Evolutionary conservation across 2,329 filamentous ascomycete genomes (phyloP), one percentile per base, ranked within the genome.

Genomic region (Orbilia quercus): DNA sequence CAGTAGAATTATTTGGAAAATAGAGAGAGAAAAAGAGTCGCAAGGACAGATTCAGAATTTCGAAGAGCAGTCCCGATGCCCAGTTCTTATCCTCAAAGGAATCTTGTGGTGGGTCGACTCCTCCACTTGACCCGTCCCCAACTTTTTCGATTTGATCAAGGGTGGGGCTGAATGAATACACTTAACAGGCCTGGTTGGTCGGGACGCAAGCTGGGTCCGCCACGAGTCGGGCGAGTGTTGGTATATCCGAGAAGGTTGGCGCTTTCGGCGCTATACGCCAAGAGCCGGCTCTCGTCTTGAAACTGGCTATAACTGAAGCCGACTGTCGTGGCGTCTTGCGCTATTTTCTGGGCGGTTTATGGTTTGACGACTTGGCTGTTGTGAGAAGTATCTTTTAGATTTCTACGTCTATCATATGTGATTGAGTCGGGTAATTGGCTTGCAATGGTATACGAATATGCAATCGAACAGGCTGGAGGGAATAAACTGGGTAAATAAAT

Each of bases 71-170:
- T 69, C 64, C 40, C 25, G 47, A 48, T 69, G 48, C 62, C 48
- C 55, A 47, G 55, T 53, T 20, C 64, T 44, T 69, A 20, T 55
- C n/a, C n/a, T n/a, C n/a, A n/a, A n/a, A n/a, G 55, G 55, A 45
- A 38, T 59, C 63, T 67, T 67, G 55, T n/a, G n/a, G n/a, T n/a
- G n/a, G n/a, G n/a, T n/a, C n/a, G n/a, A n/a, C n/a, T 48, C 62
- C 59, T 66, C 51, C 42, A 65, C 67, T 65, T 65, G 59, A 59
- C 53, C 59, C 58, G 57, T n/a, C 55, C 58, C 66, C 58, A 58
- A 63, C 57, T 42, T n/a, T n/a, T n/a, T n/a, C n/a, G n/a, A n/a
- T n/a, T n/a, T n/a, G n/a, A n/a, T n/a, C 53, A 58, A 53, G 31
- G 50, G 54, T 47, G 51, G 44, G 58, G 38, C 48, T 38, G 44